These are phyloP conservation scores for Spatholobus suberectus DNA, from an alignment of 306 rosid species.

Conservation along the genomic window DNA sequence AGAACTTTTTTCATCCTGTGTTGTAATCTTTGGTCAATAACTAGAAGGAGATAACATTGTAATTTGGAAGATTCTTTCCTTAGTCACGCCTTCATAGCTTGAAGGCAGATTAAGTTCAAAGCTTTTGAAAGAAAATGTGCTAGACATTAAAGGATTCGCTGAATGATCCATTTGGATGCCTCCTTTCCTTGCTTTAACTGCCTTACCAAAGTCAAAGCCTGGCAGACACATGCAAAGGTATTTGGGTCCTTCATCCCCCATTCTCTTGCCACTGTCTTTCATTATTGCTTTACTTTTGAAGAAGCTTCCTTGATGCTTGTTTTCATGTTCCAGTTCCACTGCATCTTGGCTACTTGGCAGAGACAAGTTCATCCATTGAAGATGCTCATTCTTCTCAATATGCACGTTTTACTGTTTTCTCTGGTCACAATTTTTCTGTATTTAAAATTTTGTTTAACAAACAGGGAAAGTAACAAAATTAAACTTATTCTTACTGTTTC, in stretches of 20 bases:
- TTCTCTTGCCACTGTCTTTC: slow-evolving; percentile 34
- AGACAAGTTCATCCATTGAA: slow-evolving; percentile 58
- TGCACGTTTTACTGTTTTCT: slow-evolving; percentile 25
- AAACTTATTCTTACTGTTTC: too few relatives aligned
- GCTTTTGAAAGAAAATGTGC: too few relatives aligned
- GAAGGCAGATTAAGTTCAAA: slow-evolving; percentile 57
- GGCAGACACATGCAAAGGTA: slow-evolving; percentile 71
- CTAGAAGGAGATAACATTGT: too few relatives aligned
- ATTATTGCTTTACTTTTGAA: slow-evolving; percentile 21
- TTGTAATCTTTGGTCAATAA: too few relatives aligned
- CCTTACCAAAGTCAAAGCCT: slow-evolving; percentile 52
- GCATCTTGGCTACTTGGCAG: slow-evolving; percentile 39
- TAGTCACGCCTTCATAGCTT: too few relatives aligned
- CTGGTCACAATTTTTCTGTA: too few relatives aligned
- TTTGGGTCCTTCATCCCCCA: slow-evolving; percentile 48
- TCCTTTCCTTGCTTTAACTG: slow-evolving; percentile 51
- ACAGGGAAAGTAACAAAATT: too few relatives aligned
- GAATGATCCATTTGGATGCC: slow-evolving; percentile 38
- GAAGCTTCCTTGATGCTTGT: slow-evolving; percentile 28
- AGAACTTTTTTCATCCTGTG: too few relatives aligned
- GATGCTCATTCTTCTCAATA: slow-evolving; percentile 44
- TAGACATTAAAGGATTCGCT: slow-evolving; percentile 36
- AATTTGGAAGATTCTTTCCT: too few relatives aligned
- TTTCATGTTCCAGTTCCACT: slow-evolving; percentile 29
- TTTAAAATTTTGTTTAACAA: too few relatives aligned